Evolutionary conservation across 768 basidiomycete genomes (phyloP).

Genomic region (Postia placenta): DNA sequence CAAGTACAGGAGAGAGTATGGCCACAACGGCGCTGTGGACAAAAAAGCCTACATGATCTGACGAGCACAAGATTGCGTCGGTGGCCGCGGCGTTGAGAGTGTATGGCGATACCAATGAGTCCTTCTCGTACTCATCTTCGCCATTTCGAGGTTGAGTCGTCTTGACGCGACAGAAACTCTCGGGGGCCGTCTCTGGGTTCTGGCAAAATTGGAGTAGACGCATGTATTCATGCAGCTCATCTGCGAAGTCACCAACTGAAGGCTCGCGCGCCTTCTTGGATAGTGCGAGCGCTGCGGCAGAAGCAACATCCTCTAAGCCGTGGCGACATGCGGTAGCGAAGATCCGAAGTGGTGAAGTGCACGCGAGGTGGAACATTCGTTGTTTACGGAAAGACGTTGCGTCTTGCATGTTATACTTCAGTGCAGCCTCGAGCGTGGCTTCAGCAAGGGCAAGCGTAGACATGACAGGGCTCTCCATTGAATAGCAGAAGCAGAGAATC

Average conservation of each 20-base stretch:
- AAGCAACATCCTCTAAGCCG: conserved; percentile 4
- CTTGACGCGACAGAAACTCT: neutral
- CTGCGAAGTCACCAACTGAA: too few species aligned
- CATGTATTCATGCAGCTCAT: too few species aligned
- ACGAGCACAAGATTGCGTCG: conserved; percentile 10
- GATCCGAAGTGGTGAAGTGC: conserved; percentile 2
- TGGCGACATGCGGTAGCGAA: conserved; percentile 11
- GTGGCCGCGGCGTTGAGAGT: conserved; percentile 10
- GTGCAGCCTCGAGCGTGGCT: conserved; percentile 14
- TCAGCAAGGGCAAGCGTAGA: conserved; percentile 4
- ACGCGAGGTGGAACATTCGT: neutral
- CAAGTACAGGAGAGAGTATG: conserved; percentile 11
- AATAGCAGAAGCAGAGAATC: conserved; percentile 18
- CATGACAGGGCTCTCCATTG: conserved; percentile 7
- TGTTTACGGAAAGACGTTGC: conserved; percentile 6
- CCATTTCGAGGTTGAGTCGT: neutral
- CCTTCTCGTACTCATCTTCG: neutral
- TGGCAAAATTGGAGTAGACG: conserved; percentile 6
- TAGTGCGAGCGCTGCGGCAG: conserved; percentile 5
- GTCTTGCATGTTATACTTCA: conserved; percentile 19
- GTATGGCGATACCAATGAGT: neutral
- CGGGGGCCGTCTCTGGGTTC: neutral
- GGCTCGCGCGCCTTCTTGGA: conserved; percentile 2
- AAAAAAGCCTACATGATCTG: conserved; percentile 11
- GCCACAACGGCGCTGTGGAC: conserved; percentile 7